A percentile compares a stretch with the other conserved stretches of the same genome.
These are phyloP conservation scores for Aspergillus sp. DNA, from an alignment of 2,329 filamentous ascomycete species.

Conservation along the genomic window DNA sequence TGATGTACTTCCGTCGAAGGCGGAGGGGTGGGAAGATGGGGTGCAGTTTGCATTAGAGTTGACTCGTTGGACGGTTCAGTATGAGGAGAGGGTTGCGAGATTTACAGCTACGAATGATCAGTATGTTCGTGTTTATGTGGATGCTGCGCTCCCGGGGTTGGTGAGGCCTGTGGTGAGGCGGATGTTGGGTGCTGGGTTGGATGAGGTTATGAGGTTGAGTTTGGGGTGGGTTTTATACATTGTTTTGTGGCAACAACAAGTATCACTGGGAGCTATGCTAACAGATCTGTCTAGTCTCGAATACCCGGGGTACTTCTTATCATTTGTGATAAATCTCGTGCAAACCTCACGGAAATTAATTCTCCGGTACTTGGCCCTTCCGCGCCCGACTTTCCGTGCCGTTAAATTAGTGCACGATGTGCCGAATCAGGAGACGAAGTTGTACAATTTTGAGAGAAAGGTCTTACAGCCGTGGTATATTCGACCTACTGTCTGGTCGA, in stretches of 20 bases:
- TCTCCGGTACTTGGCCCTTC: constrained; percentile 11
- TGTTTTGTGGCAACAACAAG: neutral
- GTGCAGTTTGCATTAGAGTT: constrained; percentile 13
- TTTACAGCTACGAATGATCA: constrained; percentile 19
- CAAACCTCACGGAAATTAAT: neutral
- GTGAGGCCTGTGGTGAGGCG: constrained; percentile 14
- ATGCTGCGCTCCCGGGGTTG: constrained; percentile 18
- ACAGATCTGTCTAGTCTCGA: constrained; percentile 11
- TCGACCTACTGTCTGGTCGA: constrained; percentile 22
- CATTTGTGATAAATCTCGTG: neutral
- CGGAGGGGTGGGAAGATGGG: constrained; percentile 11
- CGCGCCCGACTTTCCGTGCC: neutral
- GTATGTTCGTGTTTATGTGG: constrained; percentile 21
- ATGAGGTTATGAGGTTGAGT: constrained; percentile 22
- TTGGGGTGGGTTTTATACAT: constrained; percentile 15
- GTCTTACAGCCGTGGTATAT: constrained; percentile 31
- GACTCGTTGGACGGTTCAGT: constrained; percentile 14
- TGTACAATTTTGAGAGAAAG: constrained; percentile 20
- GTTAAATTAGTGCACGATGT: constrained; percentile 6
- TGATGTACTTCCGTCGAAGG: constrained; percentile 23
- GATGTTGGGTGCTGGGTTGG: constrained; percentile 18
- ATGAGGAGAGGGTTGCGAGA: constrained; percentile 18
- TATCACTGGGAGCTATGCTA: no score
- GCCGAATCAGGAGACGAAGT: constrained; percentile 14
- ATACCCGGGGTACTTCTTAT: neutral